Conservation (phyloP, 768 basidiomycete species). For the Hortiboletus campestris region DNA sequence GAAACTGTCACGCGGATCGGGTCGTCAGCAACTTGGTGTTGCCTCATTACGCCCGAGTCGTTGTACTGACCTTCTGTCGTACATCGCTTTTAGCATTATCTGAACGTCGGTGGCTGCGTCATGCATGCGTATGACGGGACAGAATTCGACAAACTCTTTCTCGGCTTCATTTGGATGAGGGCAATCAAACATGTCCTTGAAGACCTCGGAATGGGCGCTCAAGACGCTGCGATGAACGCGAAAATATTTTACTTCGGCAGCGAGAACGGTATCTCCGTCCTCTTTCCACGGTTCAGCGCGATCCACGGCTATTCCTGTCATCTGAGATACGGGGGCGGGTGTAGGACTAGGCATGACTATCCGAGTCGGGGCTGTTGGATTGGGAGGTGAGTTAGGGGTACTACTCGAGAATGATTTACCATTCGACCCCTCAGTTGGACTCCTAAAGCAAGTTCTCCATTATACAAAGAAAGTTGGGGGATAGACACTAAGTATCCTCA, state of each 20-base stretch:
- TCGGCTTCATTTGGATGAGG: background rate
- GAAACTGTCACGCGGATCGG: background rate
- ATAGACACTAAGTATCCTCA: no score
- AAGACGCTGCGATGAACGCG: conserved; percentile 31
- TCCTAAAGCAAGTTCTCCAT: no score
- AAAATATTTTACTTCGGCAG: conserved; percentile 24
- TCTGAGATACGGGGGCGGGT: background rate
- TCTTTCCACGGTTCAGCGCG: conserved; percentile 6
- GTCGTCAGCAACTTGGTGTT: background rate
- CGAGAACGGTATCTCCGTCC: conserved; percentile 30
- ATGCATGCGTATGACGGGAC: conserved; percentile 18
- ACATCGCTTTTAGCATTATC: conserved; percentile 14
- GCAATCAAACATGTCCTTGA: conserved; percentile 27
- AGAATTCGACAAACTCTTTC: conserved; percentile 11
- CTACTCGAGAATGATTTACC: no score
- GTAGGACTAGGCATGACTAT: no score
- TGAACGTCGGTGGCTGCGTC: conserved; percentile 14
- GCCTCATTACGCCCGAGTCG: no score
- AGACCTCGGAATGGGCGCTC: conserved; percentile 26
- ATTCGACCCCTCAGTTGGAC: no score
- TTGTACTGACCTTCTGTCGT: conserved; percentile 11
- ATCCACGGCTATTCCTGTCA: background rate
- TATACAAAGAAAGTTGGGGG: no score
- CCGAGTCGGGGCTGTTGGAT: no score
- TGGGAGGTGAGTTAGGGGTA: no score